Conservation (phyloP, 768 basidiomycete species). For the Pleurotus eryngii region DNA sequence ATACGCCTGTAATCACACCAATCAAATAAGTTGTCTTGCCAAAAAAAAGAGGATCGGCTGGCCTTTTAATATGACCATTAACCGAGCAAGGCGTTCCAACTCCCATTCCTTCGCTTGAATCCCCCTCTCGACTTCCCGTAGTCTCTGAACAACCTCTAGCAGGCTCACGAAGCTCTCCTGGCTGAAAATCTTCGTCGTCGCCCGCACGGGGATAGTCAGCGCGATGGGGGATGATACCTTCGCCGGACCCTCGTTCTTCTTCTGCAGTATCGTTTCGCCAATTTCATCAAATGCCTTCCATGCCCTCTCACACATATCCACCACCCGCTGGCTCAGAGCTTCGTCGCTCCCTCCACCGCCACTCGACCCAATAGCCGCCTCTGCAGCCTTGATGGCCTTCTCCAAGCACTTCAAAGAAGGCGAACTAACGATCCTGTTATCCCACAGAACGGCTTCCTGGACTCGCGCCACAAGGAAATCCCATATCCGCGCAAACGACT, state of each 20-base stretch:
- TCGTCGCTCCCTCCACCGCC: slow-evolving; percentile 29
- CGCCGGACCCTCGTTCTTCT: slow-evolving; percentile 16
- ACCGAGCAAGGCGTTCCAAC: slow-evolving; percentile 55
- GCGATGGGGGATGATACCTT: slow-evolving; percentile 9
- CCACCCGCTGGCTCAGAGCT: slow-evolving; percentile 34
- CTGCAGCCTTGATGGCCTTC: slow-evolving; percentile 64
- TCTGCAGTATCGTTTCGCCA: slow-evolving; percentile 47
- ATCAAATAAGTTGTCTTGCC: background rate
- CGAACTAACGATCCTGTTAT: slow-evolving; percentile 68
- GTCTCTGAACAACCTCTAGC: slow-evolving; percentile 66
- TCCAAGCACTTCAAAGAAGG: slow-evolving; percentile 86
- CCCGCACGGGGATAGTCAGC: slow-evolving; percentile 19
- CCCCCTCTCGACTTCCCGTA: slow-evolving; percentile 46
- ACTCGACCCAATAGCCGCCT: slow-evolving; percentile 16
- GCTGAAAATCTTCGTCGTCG: slow-evolving; percentile 45
- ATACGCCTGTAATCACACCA: slow-evolving; percentile 43
- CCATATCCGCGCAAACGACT: slow-evolving; percentile 72
- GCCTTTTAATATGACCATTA: slow-evolving; percentile 82
- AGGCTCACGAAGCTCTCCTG: slow-evolving; percentile 87
- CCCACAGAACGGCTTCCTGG: slow-evolving; percentile 65
- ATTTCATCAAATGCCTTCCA: slow-evolving; percentile 73
- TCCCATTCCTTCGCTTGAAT: slow-evolving; percentile 61
- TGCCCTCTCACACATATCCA: slow-evolving; percentile 51
- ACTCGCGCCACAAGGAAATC: slow-evolving; percentile 69
- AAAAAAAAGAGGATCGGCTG: slow-evolving; percentile 4